Base-by-base conservation (phyloP, 768 basidiomycete species). In the Dendrothele bispora region DNA sequence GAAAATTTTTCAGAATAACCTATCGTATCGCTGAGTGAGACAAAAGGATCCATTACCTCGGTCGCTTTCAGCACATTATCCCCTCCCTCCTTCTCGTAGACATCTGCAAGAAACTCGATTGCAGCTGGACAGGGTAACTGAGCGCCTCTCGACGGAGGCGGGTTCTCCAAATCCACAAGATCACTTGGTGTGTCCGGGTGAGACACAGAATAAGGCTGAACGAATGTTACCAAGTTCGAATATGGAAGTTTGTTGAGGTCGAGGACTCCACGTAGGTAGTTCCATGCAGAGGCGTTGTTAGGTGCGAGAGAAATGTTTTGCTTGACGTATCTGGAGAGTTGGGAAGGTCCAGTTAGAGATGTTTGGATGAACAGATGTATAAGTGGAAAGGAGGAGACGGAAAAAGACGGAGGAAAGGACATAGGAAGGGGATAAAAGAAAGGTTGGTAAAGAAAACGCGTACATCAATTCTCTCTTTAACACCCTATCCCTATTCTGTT, bases 221-320 rank as follows among this genome's bases (percentile, higher is more conserved):
- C 84, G 52, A 93, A 92, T 1, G 76, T 61, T 20, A 68, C 58
- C 35, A 88, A 61, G 4, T 64, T 65, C 2, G 80, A 68, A 57
- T 84, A 83, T 0, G 90, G 82, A 14, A 75, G 73, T 11, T 72
- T 62, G 44, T 79, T 78, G 55, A 78, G 70, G 27, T 85, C 78
- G 18, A 95, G 77, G n/a, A 88, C 61, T 6, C 90, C 97, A 51
- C 95, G 82, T 8, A 98, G 78, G 65, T 97, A 99, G 65, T 97
- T 97, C 97, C 97, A 99, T 1, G 92, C 89, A 0, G 94, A 95
- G 0, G 85, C 79, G 56, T 99, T 99, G 64, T 94, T 95, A 6
- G 97, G 93, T 4, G 90, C 91, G 10, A 86, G 68, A 17, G 88
- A 80, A 43, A 98, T 89, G 60, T 84, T 86, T 55, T 84, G 74